Evolutionary conservation across 176 grass and related monocot genomes (phyloP), one percentile per base, ranked within the genome.

Genomic region (Rhynchospora tenuis): DNA sequence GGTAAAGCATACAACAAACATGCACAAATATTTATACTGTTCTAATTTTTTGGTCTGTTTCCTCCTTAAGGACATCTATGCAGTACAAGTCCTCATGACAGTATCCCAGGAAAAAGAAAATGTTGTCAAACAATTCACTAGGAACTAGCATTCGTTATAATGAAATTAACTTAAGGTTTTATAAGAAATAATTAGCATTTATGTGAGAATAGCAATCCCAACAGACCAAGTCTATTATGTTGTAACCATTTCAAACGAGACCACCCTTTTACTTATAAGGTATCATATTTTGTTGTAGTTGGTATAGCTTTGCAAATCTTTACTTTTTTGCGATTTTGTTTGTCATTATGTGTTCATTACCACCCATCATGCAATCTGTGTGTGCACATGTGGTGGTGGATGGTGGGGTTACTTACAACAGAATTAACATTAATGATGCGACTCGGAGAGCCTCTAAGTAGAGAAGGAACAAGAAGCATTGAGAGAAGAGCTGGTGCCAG

Each of bases 391-490:
- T 51, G 0, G 56, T 14, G 5, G 31, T 48, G 12, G 54, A 48
- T 76, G 26, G 59, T 14, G 23, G 65, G 26, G 59, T 52, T 83
- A 92, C 93, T 93, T 89, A 95, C 97, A 83, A 95, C 86, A 74
- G 97, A 99, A 90, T 90, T 93, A 68, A 99, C 91, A 16, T 95
- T 99, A 65, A 99, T 85, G 90, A 99, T 96, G 86, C 97, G 91
- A 84, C 97, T 93, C 0, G 97, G 93, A 85, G 93, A 95, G 64
- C 97, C 97, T 56, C 86, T 91, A 73, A 99, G 83, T 88, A 99
- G 97, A 55, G 97, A 99, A 85, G 97, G 97, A 83, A 99, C 81
- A 87, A 99, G 91, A 70, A 99, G 87, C 91, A 99, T 87, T 1
- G 86, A 61, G 13, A 96, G 85, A 84, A 99, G 85, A 66, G 97